A percentile compares a stretch with the other conserved stretches of the same genome.
Conservation (phyloP, 305 asterid species). For the Lippia alba region DNA sequence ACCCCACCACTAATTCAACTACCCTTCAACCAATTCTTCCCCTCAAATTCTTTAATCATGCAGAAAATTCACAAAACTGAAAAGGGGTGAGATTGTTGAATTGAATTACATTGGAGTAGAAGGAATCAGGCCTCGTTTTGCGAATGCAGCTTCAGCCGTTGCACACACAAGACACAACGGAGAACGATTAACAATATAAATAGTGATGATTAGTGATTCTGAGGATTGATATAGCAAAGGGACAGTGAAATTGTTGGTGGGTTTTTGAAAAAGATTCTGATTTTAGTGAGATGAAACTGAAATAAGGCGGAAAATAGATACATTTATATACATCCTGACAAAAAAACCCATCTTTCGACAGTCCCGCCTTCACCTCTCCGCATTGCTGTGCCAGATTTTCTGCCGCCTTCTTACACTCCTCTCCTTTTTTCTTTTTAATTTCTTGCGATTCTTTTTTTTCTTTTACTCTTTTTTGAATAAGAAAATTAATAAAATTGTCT, state of each 20-base stretch:
- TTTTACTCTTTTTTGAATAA: not conserved
- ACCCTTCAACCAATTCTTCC: slow-evolving; percentile 7
- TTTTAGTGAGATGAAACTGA: slow-evolving; percentile 26
- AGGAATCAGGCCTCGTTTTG: slow-evolving; percentile 27
- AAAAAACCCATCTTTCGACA: slow-evolving; percentile 18
- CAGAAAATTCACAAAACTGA: slow-evolving; percentile 17
- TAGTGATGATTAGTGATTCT: slow-evolving; percentile 1
- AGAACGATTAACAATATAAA: slow-evolving; percentile 16
- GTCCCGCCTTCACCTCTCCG: slow-evolving; percentile 17
- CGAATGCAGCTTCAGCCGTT: slow-evolving; percentile 34
- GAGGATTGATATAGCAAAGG: slow-evolving; percentile 26
- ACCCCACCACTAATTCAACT: slow-evolving; percentile 12
- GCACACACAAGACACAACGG: not conserved
- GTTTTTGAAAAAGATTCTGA: slow-evolving; percentile 24
- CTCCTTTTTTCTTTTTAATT: not conserved
- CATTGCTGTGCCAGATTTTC: slow-evolving; percentile 18
- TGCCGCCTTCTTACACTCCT: not conserved
- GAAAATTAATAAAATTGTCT: too few relatives aligned
- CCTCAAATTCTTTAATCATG: not conserved
- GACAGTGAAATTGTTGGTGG: slow-evolving; percentile 12
- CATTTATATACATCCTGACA: slow-evolving; percentile 14
- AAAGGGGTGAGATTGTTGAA: slow-evolving; percentile 5
- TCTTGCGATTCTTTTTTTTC: not conserved
- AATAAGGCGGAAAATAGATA: slow-evolving; percentile 2
- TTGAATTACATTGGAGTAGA: slow-evolving; percentile 39